Evolutionary conservation across 2,329 filamentous ascomycete genomes (phyloP).

Genomic region (Samsoniella hepiali): DNA sequence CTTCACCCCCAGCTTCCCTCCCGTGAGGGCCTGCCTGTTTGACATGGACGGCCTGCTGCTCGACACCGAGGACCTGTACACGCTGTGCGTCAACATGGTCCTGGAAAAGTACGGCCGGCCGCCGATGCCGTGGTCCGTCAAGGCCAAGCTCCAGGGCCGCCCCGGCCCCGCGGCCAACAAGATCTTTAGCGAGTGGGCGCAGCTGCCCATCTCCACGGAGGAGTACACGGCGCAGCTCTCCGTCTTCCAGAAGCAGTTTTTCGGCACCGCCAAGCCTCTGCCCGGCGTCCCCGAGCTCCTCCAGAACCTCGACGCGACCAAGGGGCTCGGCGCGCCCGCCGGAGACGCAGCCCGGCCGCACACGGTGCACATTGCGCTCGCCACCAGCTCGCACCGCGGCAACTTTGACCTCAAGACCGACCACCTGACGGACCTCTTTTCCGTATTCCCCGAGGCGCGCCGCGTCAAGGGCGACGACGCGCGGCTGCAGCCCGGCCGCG

Average conservation of each 20-base stretch:
- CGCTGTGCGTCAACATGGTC: constrained; percentile 75
- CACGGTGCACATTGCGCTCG: constrained; percentile 76
- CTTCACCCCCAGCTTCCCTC: constrained; percentile 59
- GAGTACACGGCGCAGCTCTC: constrained; percentile 61
- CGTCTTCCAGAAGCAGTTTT: constrained; percentile 66
- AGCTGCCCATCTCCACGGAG: constrained; percentile 71
- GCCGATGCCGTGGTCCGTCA: constrained; percentile 85
- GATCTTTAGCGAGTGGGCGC: constrained; percentile 72
- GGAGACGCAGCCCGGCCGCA: constrained; percentile 20
- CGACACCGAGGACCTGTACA: constrained; percentile 89
- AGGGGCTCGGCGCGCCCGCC: neutral
- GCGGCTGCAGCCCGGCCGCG: constrained; percentile 73
- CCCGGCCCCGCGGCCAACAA: constrained; percentile 51
- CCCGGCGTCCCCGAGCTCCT: constrained; percentile 75
- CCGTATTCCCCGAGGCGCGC: constrained; percentile 65
- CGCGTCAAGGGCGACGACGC: constrained; percentile 82
- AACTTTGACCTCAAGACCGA: constrained; percentile 77
- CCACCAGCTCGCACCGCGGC: constrained; percentile 68
- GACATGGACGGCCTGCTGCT: constrained; percentile 98
- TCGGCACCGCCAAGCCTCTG: constrained; percentile 71
- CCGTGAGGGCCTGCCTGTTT: constrained; percentile 87
- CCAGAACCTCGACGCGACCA: constrained; percentile 49
- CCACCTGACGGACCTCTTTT: constrained; percentile 57
- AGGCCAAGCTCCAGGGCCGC: constrained; percentile 73
- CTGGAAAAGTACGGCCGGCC: constrained; percentile 72